Percentiles rank a stretch among this genome's conserved stretches.
phyloP scores from a whole-genome alignment of 1,139 yeast genomes.

The Pichia terricola region DNA sequence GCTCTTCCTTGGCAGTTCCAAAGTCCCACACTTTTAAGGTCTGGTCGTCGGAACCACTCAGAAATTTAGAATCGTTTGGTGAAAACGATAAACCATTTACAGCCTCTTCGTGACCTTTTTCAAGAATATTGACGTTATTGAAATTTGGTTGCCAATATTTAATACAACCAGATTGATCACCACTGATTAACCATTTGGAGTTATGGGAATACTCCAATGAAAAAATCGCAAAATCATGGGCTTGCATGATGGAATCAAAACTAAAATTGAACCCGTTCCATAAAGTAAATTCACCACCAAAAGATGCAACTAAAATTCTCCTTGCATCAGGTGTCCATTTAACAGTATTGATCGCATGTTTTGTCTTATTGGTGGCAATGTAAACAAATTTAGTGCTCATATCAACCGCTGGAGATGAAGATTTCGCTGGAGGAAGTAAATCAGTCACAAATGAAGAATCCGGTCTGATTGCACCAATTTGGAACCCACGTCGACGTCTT shows the following conservation, averaged over 20 bases:
- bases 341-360: slow-evolving; percentile 83
- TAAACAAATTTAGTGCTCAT: slow-evolving; percentile 80
- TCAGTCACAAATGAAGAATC: slow-evolving; percentile 69
- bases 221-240: slow-evolving; percentile 86
- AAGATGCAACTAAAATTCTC: slow-evolving; percentile 79
- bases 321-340: slow-evolving; percentile 98
- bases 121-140: slow-evolving; percentile 82
- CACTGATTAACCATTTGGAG: slow-evolving; percentile 90
- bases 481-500: slow-evolving; percentile 25
- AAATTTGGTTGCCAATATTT: slow-evolving; percentile 98
- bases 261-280: slow-evolving; percentile 97
- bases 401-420: slow-evolving; percentile 46
- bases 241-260: slow-evolving; percentile 96
- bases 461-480: slow-evolving; percentile 59
- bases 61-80: slow-evolving; percentile 83
- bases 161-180: slow-evolving; percentile 84
- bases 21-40: slow-evolving; percentile 89
- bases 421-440: slow-evolving; percentile 62
- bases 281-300: slow-evolving; percentile 89
- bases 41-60: slow-evolving; percentile 89
- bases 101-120: slow-evolving; percentile 68
- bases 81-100: slow-evolving; percentile 82
- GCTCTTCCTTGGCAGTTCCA: slow-evolving; percentile 79
- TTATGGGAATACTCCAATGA: slow-evolving; percentile 76
- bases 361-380: slow-evolving; percentile 81